Base-by-base conservation (phyloP, 1,284 basidiomycete species). In the Takashimella koratensis region DNA sequence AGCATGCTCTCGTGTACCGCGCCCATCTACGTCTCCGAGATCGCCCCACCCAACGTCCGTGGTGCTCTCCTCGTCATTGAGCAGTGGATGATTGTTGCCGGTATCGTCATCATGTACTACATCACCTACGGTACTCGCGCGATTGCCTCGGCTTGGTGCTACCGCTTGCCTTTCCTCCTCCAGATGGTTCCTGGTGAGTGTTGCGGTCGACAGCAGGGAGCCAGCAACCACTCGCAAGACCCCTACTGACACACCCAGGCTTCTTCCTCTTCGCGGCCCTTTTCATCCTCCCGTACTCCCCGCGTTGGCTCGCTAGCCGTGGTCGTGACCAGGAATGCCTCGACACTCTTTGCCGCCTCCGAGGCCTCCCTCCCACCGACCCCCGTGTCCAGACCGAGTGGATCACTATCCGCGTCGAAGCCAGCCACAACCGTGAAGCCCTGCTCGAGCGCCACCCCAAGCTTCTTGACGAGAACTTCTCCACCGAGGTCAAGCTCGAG, bases 31-130 rank as follows among this genome's bases (percentile, higher is more conserved):
- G 69, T 76, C 36, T 63, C 73, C 4, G 74, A 76, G 45, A 57
- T 66, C 24, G 53, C 63, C 0, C 62, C 65, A 1, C 66, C 66
- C 0, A 63, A 68, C 41, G 84, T 89, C 11, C 82, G 88, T 54
- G 88, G 87, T 5, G 84, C 84, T 65, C 77, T 90, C 42, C 86
- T 90, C 41, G 85, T 84, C 2, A 79, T 90, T 12, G 86, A 89
- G 66, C 86, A 87, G 63, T 77, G 86, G 12, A 82, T 83, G 4
- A 88, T 89, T 66, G 84, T 85, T 0, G 82, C 86, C 56, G 86
- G 66, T 16, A 60, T 59, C 36, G 30, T 36, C 40, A 25, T 48
- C 45, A 57, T 59, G 59, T 61, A 45, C 20, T 51, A 49, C 22
- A 51, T 45, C 25, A 56, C 62, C 16, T 66, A 66, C 45, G 62